Conservation (phyloP, 73 alveolate species). For the Paramecium sonneborni region DNA sequence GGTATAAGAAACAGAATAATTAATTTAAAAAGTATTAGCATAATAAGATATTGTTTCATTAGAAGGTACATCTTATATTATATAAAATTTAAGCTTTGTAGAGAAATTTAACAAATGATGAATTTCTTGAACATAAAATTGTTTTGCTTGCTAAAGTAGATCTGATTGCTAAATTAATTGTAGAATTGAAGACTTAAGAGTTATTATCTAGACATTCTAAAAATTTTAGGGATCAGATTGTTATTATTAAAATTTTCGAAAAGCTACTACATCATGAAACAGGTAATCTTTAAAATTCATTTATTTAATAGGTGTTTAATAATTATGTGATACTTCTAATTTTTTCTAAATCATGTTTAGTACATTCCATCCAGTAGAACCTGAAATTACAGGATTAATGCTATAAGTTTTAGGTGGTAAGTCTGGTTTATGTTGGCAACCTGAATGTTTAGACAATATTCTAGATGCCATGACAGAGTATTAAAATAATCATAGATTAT, state of each 20-base stretch:
- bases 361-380: conserved; percentile 34
- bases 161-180: background rate
- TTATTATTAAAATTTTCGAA: conserved; percentile 9
- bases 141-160: background rate
- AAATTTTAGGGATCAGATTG: conserved; percentile 23
- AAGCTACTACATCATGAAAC: background rate
- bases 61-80: background rate
- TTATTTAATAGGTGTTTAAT: background rate
- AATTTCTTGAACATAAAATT: background rate
- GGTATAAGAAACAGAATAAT: background rate
- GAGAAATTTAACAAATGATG: background rate
- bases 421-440: conserved; percentile 24
- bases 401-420: conserved; percentile 17
- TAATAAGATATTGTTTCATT: background rate
- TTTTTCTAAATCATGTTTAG: conserved; percentile 20
- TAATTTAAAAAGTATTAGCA: background rate
- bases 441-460: background rate
- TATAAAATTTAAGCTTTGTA: background rate
- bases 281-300: background rate
- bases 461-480: conserved; percentile 18
- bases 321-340: background rate
- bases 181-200: conserved; percentile 22
- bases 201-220: conserved; percentile 2
- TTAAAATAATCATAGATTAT: background rate
- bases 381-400: conserved; percentile 43